Evolutionary conservation across 306 rosid genomes (phyloP).

Genomic region (Psophocarpus tetragonolobus): DNA sequence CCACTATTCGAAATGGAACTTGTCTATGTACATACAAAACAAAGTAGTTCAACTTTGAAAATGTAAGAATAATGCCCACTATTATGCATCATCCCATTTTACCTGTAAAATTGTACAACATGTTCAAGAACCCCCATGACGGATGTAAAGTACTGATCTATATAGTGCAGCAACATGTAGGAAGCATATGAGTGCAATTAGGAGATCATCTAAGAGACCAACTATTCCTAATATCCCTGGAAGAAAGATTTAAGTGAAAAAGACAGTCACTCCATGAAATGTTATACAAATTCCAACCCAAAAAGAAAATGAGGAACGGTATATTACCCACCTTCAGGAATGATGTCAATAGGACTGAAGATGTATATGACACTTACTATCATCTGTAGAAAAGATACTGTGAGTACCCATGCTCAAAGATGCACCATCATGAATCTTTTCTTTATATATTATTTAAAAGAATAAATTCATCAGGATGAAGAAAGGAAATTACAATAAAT

Average conservation of each 20-base stretch:
- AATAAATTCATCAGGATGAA: not conserved
- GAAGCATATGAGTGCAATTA: conserved; percentile 65
- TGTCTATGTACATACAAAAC: conserved; percentile 20
- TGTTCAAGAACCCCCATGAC: conserved; percentile 70
- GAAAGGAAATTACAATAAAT: not conserved
- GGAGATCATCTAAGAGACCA: conserved; percentile 80
- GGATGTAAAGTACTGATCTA: conserved; percentile 68
- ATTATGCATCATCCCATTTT: conserved; percentile 2
- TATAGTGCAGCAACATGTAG: conserved; percentile 80
- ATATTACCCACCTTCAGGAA: conserved; percentile 75
- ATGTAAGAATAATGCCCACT: not conserved
- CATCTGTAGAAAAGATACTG: conserved; percentile 52
- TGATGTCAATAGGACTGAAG: conserved; percentile 84
- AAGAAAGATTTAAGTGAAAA: not conserved
- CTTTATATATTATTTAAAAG: not conserved
- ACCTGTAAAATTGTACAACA: not conserved
- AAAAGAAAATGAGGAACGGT: not conserved
- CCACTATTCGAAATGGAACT: conserved; percentile 11
- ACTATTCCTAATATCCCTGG: conserved; percentile 78
- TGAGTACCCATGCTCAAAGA: conserved; percentile 9
- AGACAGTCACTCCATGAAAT: not conserved
- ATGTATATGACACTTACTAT: conserved; percentile 56
- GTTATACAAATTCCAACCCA: conserved; percentile 4
- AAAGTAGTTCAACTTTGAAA: conserved; percentile 1
- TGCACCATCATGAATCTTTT: not conserved